Conservation (phyloP, 768 basidiomycete genomes). For the Pisolithus microcarpus region DNA sequence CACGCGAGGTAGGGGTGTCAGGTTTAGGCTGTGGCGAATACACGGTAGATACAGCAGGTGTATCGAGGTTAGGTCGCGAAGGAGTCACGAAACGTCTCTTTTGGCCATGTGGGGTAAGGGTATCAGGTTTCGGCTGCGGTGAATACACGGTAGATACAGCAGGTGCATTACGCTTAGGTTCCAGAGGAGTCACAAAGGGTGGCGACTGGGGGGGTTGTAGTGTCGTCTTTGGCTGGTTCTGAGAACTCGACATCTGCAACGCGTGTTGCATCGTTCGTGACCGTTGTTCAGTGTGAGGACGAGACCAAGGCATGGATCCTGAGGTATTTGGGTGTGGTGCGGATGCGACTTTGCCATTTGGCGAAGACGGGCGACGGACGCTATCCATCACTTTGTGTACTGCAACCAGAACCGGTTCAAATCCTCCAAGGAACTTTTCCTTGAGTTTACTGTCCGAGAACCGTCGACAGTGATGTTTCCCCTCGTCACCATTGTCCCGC, state of each 20-base stretch:
- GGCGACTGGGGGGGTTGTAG: neutral
- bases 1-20: constrained; percentile 9
- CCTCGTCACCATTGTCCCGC: neutral
- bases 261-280: constrained; percentile 35
- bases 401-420: constrained; percentile 20
- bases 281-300: constrained; percentile 24
- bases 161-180: constrained; percentile 28
- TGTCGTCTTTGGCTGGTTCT: neutral
- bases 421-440: constrained; percentile 44
- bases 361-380: constrained; percentile 6
- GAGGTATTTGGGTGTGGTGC: constrained; percentile 17
- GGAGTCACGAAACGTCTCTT: constrained; percentile 3
- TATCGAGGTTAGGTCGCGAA: constrained; percentile 12
- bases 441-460: neutral
- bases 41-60: neutral
- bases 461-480: neutral
- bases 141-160: neutral
- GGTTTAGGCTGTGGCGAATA: neutral
- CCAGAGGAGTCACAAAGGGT: constrained; percentile 15
- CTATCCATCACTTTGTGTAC: constrained; percentile 7
- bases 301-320: constrained; percentile 30
- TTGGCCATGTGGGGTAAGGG: constrained; percentile 8
- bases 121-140: neutral
- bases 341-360: constrained; percentile 9
- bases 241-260: neutral